Evolutionary conservation across 768 basidiomycete genomes (phyloP), one percentile per base, ranked within the genome.

Genomic region (Tylopilus cervinicoccineus): DNA sequence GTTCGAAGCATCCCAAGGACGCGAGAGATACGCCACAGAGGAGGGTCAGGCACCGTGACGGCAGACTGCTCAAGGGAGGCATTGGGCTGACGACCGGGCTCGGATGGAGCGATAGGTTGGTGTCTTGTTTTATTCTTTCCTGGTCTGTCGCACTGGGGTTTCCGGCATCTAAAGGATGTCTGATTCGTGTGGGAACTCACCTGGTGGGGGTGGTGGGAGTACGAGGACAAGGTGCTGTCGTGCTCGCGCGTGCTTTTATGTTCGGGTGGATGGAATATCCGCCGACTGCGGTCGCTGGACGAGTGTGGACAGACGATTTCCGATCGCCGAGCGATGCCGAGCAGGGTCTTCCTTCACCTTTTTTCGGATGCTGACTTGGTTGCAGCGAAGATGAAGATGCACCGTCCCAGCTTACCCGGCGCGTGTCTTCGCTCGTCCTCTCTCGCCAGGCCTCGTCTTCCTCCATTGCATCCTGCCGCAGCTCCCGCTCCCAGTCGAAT

Each of bases 51-150:
- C 84, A 86, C 62, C 76, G 83, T 3, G 83, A 86, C 56, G 83
- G 83, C 0, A 67, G 64, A 28, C 48, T 79, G 16, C 65, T 86
- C 47, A 64, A 70, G 40, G 84, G 82, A 1, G 84, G 84, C 2
- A 75, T 86, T 44, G 84, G 84, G 2, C 60, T 86, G 45, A 86
- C 84, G 5, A 86, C 84, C 8, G 84, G 84, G 6, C 65, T 86
- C 13, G 84, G 84, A 1, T 86, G 84, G 84, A 84, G 83, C 56
- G 84, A 86, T 56, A 84, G 82, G 80, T 83, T 29, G 13, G 74
- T 65, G 31, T 45, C 33, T 45, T 46, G 3, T 33, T 37, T 32
- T 38, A 19, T 37, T 38, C 22, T 45, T 33, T 40, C 13, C 32
- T 38, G 34, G 17, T 23, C 39, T 10, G n/a, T n/a, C 19, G 13